Conservation (phyloP, 345 rosid genomes). For the Citrus unshiu region DNA sequence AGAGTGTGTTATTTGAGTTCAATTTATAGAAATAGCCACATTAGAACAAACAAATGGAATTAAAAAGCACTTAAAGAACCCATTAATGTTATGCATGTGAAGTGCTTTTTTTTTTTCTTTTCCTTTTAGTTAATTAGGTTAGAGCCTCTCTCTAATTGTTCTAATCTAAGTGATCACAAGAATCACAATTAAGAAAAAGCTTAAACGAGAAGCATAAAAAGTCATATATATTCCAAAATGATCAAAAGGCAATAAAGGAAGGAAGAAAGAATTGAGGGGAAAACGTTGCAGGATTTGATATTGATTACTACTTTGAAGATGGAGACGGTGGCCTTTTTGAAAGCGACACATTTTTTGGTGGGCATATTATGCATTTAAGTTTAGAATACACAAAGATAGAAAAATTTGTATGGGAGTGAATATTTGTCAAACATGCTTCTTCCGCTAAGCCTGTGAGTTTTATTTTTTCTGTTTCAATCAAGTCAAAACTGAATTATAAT, state of each 20-base stretch:
- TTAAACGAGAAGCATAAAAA: constrained; percentile 24
- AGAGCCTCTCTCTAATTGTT: not conserved
- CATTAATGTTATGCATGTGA: constrained; percentile 24
- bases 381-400: not conserved
- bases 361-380: not conserved
- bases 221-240: constrained; percentile 29
- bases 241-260: constrained; percentile 18
- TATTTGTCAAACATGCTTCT: not conserved
- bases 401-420: not conserved
- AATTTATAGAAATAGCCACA: constrained; percentile 6
- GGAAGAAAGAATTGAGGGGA: not conserved
- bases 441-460: not conserved
- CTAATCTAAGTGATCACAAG: constrained; percentile 7
- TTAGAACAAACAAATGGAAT: constrained; percentile 21
- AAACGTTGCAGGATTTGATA: constrained; percentile 10
- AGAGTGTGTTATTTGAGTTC: constrained; percentile 11
- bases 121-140: not conserved
- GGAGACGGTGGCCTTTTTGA: not conserved
- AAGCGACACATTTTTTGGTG: not conserved
- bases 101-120: not conserved
- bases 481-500: not conserved
- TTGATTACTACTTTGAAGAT: constrained; percentile 14
- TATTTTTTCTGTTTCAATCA: not conserved
- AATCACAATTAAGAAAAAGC: constrained; percentile 23
- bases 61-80: constrained; percentile 16